Base-by-base conservation (phyloP, 1,284 basidiomycete genomes). In the Austroboletus niveus region DNA sequence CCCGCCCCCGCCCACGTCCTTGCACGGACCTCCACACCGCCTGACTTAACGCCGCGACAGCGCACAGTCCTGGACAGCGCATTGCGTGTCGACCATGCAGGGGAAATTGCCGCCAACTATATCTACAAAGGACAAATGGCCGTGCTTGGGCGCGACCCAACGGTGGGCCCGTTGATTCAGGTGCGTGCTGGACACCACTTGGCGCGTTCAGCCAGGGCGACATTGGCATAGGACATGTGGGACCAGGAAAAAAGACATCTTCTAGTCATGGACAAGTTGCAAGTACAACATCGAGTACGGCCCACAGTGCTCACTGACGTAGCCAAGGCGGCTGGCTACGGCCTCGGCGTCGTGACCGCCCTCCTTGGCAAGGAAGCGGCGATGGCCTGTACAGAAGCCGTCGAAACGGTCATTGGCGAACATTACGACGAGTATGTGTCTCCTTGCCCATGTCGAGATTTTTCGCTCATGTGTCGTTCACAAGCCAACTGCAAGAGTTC, bases 351-450 rank as follows among this genome's bases (percentile, higher is more conserved):
- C 2, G 79, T 77, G 0, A 97, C 95, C 0, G 95, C 93, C 1
- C 69, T 96, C 17, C 79, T 98, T 80, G 91, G 95, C 15, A 89
- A 86, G 62, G 87, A 98, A 59, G 93, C 94, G 8, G 94, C 95
- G 1, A 98, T 98, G 95, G 95, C 95, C 3, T 98, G 94, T 62
- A 98, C 95, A 0, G 95, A 98, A 69, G 95, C 95, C 0, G 94
- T 98, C 5, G 95, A 98, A 71, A 98, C 94, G 0, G 93, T 94
- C 45, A 98, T 98, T 51, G 95, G 95, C 29, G 95, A 98, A 69
- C 95, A 98, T 68, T 98, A 98, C 63, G 93, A 98, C 69, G 94
- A 98, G 94, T 96, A 68, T 69, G 92, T 79, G 36, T 40, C 39
- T 45, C 17, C 38, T 27, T 27, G 27, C 42, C 11, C 42, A 6